Conservation (phyloP, 805 yeast genomes). For the Scheffersomyces lignosus region DNA sequence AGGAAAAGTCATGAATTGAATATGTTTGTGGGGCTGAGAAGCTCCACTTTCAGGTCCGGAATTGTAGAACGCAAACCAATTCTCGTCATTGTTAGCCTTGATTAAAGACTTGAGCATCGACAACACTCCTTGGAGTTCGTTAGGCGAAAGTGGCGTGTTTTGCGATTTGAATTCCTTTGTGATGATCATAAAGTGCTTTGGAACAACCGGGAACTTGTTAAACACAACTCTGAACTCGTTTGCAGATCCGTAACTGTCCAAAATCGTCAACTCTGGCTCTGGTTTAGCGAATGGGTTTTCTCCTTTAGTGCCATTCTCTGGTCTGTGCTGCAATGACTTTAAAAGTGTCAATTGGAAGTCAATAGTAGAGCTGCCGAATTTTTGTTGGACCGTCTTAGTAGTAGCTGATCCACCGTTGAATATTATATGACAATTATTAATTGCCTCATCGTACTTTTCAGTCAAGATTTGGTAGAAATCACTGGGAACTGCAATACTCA, state of each 20-base stretch:
- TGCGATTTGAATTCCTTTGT: slow-evolving; percentile 77
- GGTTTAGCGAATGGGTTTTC: slow-evolving; percentile 79
- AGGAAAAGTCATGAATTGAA: slow-evolving; percentile 82
- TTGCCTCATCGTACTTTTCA: slow-evolving; percentile 49
- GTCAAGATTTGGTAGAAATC: slow-evolving; percentile 36
- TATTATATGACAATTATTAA: slow-evolving; percentile 43
- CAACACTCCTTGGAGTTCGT: slow-evolving; percentile 65
- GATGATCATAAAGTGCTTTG: slow-evolving; percentile 75
- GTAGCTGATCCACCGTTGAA: slow-evolving; percentile 51
- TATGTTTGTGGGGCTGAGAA: slow-evolving; percentile 91
- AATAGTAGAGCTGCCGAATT: slow-evolving; percentile 8
- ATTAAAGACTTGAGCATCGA: slow-evolving; percentile 53
- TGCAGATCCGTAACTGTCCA: slow-evolving; percentile 50
- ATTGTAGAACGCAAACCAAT: slow-evolving; percentile 82
- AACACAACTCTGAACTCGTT: slow-evolving; percentile 62
- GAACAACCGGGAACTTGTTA: slow-evolving; percentile 84
- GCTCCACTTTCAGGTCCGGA: slow-evolving; percentile 90
- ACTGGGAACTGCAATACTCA: slow-evolving; percentile 32
- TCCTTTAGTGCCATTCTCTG: slow-evolving; percentile 39
- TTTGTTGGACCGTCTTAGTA: slow-evolving; percentile 27
- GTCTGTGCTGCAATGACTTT: slow-evolving; percentile 36
- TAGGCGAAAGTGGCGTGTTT: slow-evolving; percentile 64
- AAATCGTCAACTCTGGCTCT: slow-evolving; percentile 69
- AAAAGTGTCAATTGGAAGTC: slow-evolving; percentile 32
- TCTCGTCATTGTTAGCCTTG: slow-evolving; percentile 26